A percentile compares a stretch with the other conserved stretches of the same genome.
Evolutionary conservation across 768 basidiomycete species (phyloP).

Genomic region (Mycena alexandri): DNA sequence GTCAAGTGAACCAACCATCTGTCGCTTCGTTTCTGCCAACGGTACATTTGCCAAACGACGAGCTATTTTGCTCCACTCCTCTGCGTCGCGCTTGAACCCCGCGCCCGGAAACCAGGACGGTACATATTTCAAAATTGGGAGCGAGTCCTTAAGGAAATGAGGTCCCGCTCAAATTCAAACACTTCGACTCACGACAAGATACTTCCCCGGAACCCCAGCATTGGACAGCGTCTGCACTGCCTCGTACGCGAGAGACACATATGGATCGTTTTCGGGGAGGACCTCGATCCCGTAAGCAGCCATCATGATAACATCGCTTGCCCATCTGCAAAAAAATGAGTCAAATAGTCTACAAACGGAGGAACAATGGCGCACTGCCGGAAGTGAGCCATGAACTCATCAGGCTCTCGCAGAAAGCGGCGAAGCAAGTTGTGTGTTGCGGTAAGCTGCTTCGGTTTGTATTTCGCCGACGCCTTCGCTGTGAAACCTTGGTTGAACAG

Average conservation of each 20-base stretch:
- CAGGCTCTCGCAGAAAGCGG: slow-evolving; percentile 25
- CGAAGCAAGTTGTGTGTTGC: slow-evolving; percentile 31
- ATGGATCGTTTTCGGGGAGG: slow-evolving; percentile 46
- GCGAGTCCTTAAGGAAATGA: background rate
- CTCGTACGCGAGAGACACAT: slow-evolving; percentile 44
- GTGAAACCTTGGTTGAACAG: slow-evolving; percentile 26
- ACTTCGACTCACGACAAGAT: slow-evolving; percentile 43
- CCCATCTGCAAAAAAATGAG: slow-evolving; percentile 20
- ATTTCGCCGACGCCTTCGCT: background rate
- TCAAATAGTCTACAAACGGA: no score
- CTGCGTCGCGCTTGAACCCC: background rate
- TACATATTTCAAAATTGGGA: slow-evolving; percentile 11
- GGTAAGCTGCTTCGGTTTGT: slow-evolving; percentile 17
- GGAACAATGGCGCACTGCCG: no score
- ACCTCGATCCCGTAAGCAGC: slow-evolving; percentile 48
- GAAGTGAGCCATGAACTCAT: slow-evolving; percentile 23
- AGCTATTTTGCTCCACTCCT: slow-evolving; percentile 1
- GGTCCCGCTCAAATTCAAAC: background rate
- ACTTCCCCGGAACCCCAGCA: slow-evolving; percentile 44
- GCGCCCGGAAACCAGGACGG: slow-evolving; percentile 17
- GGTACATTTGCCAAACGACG: background rate
- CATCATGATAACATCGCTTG: slow-evolving; percentile 45
- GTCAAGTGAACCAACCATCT: slow-evolving; percentile 4
- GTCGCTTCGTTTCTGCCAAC: slow-evolving; percentile 10
- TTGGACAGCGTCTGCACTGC: slow-evolving; percentile 42